These are phyloP conservation scores for Nicotiana obtusifolia DNA, from an alignment of 257 asterid genomes.

Conservation along the genomic window DNA sequence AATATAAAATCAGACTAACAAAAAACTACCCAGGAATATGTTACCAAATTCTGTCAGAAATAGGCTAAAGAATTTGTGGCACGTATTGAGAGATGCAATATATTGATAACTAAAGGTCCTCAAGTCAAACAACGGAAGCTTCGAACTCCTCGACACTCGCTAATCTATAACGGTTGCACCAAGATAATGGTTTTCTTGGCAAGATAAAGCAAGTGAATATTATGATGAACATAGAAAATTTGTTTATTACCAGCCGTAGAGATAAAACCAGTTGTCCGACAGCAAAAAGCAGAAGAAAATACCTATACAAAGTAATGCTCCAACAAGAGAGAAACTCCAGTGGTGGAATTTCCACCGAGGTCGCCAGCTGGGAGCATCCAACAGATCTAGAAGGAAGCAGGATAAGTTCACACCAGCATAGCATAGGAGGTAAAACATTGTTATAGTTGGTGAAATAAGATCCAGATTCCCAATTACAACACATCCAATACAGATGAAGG, in stretches of 20 bases:
- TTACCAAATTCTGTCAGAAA: neutral
- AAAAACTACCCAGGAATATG: neutral
- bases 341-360: conserved; percentile 99
- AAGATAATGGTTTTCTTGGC: neutral
- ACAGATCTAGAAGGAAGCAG: conserved; percentile 93
- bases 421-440: conserved; percentile 98
- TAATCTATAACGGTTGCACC: neutral
- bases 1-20: neutral
- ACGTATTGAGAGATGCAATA: neutral
- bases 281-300: conserved; percentile 13
- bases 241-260: neutral
- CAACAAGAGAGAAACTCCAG: conserved; percentile 98
- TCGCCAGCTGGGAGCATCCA: conserved; percentile 99
- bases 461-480: conserved; percentile 93
- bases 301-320: conserved; percentile 90
- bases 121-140: neutral
- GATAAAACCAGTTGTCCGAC: conserved; percentile 7
- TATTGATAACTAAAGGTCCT: neutral
- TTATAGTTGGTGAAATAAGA: conserved; percentile 89
- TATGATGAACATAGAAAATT: neutral
- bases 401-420: conserved; percentile 95
- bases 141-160: neutral
- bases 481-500: conserved; percentile 88
- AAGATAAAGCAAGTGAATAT: neutral
- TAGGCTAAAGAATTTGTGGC: neutral